These are phyloP conservation scores for Ophiostoma quercus DNA, from an alignment of 2,329 filamentous ascomycete species.

Conservation along the genomic window DNA sequence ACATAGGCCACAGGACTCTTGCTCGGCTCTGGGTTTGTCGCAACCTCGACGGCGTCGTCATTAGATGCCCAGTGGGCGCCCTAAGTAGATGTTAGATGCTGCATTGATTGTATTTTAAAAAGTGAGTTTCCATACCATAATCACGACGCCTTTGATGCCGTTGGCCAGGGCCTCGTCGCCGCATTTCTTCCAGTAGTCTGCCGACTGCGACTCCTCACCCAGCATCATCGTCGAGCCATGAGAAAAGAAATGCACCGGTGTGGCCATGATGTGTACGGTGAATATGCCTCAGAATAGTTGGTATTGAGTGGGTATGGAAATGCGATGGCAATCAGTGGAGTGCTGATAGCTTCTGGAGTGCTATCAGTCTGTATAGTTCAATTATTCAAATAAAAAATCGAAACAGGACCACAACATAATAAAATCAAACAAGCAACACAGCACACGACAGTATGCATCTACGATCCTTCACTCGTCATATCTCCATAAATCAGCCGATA, in stretches of 20 bases:
- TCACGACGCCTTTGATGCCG: constrained; percentile 57
- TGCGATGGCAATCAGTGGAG: not conserved
- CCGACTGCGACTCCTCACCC: constrained; percentile 57
- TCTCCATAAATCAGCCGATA: not conserved
- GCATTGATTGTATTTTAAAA: not conserved
- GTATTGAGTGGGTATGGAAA: not conserved
- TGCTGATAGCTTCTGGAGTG: not conserved
- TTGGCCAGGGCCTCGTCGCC: constrained; percentile 58
- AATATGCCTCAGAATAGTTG: not conserved
- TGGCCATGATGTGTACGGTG: constrained; percentile 13
- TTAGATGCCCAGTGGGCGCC: constrained; percentile 62
- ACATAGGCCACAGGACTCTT: constrained; percentile 65
- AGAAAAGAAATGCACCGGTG: constrained; percentile 62
- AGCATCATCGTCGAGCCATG: constrained; percentile 70
- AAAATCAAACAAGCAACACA: not conserved
- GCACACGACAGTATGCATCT: not conserved
- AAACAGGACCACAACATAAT: not conserved
- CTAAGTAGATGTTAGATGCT: constrained; percentile 31
- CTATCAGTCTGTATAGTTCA: not conserved
- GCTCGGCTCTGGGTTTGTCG: constrained; percentile 53
- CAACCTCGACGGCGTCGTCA: constrained; percentile 53
- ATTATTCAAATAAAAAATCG: not conserved
- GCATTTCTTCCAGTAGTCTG: constrained; percentile 60
- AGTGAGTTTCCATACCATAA: constrained; percentile 48
- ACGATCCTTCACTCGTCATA: not conserved